These are phyloP conservation scores for Collybia sordida DNA, from an alignment of 768 basidiomycete genomes.

Conservation along the genomic window DNA sequence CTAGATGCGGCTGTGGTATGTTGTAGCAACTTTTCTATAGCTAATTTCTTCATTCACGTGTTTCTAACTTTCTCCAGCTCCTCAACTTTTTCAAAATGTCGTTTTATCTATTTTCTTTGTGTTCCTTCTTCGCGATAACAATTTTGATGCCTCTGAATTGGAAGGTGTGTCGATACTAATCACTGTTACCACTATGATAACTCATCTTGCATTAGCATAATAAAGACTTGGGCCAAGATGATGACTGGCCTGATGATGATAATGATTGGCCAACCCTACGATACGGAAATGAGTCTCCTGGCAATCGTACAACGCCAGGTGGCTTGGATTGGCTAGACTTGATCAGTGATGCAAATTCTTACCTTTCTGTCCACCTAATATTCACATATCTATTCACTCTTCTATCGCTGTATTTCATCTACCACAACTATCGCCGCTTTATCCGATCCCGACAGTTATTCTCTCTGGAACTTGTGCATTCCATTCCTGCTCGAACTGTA, in stretches of 20 bases:
- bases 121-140: conserved; percentile 75
- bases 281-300: conserved; percentile 18
- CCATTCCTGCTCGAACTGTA: conserved; percentile 91
- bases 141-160: conserved; percentile 97
- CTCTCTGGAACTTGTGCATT: conserved; percentile 92
- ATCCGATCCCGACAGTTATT: conserved; percentile 91
- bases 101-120: conserved; percentile 87
- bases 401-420: conserved; percentile 82
- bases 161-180: conserved; percentile 54
- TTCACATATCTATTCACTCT: conserved; percentile 95
- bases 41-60: neutral
- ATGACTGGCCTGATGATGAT: conserved; percentile 42
- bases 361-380: conserved; percentile 83
- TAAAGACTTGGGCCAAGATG: conserved; percentile 63
- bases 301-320: conserved; percentile 34
- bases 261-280: conserved; percentile 45
- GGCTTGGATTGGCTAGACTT: conserved; percentile 77
- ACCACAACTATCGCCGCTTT: conserved; percentile 87
- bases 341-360: conserved; percentile 87
- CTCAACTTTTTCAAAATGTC: conserved; percentile 95
- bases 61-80: conserved; percentile 46
- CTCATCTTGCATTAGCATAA: conserved; percentile 53
- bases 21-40: conserved; percentile 8
- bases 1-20: conserved; percentile 94
- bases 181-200: conserved; percentile 1